Base-by-base conservation (phyloP, 306 rosid genomes). In the Psophocarpus tetragonolobus region DNA sequence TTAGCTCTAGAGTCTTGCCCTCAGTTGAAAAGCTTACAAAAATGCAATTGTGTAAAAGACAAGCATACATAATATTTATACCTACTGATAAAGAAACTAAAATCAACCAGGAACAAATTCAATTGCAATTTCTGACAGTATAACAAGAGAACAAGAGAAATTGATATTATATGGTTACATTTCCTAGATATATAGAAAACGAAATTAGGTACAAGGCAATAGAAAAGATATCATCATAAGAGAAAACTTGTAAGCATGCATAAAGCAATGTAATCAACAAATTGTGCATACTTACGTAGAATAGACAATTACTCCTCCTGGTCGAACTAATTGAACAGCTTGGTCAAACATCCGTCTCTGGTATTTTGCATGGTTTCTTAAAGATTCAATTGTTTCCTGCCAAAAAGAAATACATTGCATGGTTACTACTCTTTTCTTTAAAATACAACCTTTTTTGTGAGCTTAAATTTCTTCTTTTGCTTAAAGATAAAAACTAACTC, bases 311-410 rank as follows among this genome's bases (percentile, higher is more conserved):
- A 92, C 91, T 57, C 98, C 97, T 44, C 97, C 97, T 0, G 96
- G 88, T 17, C 92, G 88, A 77, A 85, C 97, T 78, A 95, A 78
- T 77, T 91, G 97, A 81, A 89, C 96, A 74, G 97, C 98, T 82
- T 95, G 98, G 79, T 95, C 97, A 73, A 95, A 86, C 97, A 92
- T 89, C 86, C 68, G 88, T 73, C 90, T 95, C 82, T 95, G 98
- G 78, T 95, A 92, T 73, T 80, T 95, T 3, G 85, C 93, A 68
- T 95, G 97, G 57, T 53, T 74, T 83, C 93, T 91, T 74, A 95
- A 86, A 50, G 93, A 89, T 64, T 88, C 90, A 74, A 95, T 68
- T 64, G 96, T 89, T 81, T 91, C 97, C 98, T 95, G 78, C 38
- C 75, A 88, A 45, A 76, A 58, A 71, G 35, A 80, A 58, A 80